Conservation (phyloP, 352 stramenopile genomes). For the Phytophthora aleatoria region DNA sequence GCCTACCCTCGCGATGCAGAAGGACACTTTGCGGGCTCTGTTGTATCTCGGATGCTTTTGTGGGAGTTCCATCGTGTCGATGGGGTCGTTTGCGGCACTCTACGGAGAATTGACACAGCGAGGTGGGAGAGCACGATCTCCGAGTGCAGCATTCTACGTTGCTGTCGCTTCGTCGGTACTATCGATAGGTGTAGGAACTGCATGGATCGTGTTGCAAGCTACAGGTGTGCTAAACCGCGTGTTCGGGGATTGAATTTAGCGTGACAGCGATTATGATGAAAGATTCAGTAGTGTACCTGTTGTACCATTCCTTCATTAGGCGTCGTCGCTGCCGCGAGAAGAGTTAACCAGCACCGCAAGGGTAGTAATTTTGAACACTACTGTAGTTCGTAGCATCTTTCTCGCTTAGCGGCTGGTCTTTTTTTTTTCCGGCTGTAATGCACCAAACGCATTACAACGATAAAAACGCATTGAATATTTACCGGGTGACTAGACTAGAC, state of each 20-base stretch:
- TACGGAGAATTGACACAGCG: conserved; percentile 76
- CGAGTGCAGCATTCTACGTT: conserved; percentile 52
- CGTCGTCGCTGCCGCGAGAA: too few relatives aligned
- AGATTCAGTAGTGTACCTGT: too few relatives aligned
- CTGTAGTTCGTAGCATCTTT: too few relatives aligned
- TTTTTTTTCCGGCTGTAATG: too few relatives aligned
- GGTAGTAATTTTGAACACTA: too few relatives aligned
- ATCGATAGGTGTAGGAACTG: conserved; percentile 64
- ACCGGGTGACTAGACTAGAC: too few relatives aligned
- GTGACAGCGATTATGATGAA: too few relatives aligned
- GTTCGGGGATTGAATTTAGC: conserved; percentile 39
- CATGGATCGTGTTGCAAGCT: conserved; percentile 74
- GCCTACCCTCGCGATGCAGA: conserved; percentile 82
- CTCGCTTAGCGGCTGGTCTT: too few relatives aligned
- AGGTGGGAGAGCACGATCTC: conserved; percentile 24
- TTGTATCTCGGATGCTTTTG: conserved; percentile 91
- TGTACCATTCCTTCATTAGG: too few relatives aligned
- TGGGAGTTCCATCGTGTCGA: conserved; percentile 81
- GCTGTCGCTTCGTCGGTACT: conserved; percentile 53
- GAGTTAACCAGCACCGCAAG: too few relatives aligned
- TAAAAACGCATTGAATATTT: too few relatives aligned
- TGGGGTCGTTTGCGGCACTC: conserved; percentile 84
- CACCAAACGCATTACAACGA: too few relatives aligned
- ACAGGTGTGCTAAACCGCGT: conserved; percentile 66
- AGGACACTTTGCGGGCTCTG: conserved; percentile 64